Conservation (phyloP, 495 filamentous ascomycete genomes). For the Podospora anserina region DNA sequence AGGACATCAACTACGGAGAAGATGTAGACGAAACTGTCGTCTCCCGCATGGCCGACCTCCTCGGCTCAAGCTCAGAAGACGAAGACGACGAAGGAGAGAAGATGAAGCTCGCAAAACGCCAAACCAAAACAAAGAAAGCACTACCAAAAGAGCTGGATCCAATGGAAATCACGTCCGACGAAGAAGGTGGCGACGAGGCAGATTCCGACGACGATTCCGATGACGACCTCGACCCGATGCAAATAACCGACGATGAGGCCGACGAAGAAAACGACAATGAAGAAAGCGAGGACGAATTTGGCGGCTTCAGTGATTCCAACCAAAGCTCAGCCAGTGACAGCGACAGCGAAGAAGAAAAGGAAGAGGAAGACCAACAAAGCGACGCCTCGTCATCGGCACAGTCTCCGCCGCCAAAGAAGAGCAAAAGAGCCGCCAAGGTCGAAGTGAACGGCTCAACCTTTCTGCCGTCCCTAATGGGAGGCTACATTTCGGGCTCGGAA, state of each 20-base stretch:
- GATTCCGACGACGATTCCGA: slow-evolving; percentile 12
- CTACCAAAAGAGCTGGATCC: slow-evolving; percentile 24
- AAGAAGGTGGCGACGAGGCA: slow-evolving; percentile 18
- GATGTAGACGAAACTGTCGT: slow-evolving; percentile 20
- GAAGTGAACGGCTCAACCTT: slow-evolving; percentile 59
- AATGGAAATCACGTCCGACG: slow-evolving; percentile 26
- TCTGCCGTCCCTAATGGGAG: slow-evolving; percentile 83
- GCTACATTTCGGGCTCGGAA: slow-evolving; percentile 90
- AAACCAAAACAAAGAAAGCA: slow-evolving; percentile 9
- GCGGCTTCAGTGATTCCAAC: slow-evolving; percentile 17
- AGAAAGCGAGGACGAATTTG: slow-evolving; percentile 17
- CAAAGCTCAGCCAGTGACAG: slow-evolving; percentile 13
- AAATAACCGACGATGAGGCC: slow-evolving; percentile 23
- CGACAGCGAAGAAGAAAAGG: slow-evolving; percentile 26
- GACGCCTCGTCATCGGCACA: slow-evolving; percentile 21
- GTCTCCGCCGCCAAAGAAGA: slow-evolving; percentile 34
- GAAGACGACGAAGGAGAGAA: slow-evolving; percentile 18
- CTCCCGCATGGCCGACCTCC: slow-evolving; percentile 19
- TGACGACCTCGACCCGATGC: slow-evolving; percentile 19
- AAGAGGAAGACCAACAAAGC: slow-evolving; percentile 19
- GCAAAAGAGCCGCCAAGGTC: slow-evolving; percentile 36
- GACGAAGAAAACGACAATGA: slow-evolving; percentile 14
- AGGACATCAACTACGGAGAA: slow-evolving; percentile 14
- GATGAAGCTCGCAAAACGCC: slow-evolving; percentile 15
- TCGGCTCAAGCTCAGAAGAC: slow-evolving; percentile 23